Conservation (phyloP, 1,284 basidiomycete species). For the Fistulinella cinereoalba region DNA sequence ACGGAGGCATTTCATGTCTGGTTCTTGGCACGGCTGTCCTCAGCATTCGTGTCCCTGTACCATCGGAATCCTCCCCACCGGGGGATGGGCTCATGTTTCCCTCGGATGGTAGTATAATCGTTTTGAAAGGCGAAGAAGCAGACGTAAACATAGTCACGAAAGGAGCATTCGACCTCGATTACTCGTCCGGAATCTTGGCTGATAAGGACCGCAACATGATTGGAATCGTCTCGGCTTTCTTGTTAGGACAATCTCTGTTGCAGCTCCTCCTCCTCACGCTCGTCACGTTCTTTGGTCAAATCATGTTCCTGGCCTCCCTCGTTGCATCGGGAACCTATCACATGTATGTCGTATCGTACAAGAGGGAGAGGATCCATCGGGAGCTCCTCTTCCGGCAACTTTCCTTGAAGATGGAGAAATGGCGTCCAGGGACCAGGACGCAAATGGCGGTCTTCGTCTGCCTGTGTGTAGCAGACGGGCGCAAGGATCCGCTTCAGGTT, state of each 20-base stretch:
- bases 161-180: conserved; percentile 28
- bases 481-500: not conserved
- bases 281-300: conserved; percentile 29
- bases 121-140: conserved; percentile 27
- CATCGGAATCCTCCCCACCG: conserved; percentile 21
- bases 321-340: conserved; percentile 31
- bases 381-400: conserved; percentile 20
- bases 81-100: conserved; percentile 26
- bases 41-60: conserved; percentile 17
- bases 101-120: conserved; percentile 14
- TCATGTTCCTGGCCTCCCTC: conserved; percentile 24
- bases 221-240: conserved; percentile 20
- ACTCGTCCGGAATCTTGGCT: conserved; percentile 8
- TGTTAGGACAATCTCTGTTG: conserved; percentile 25
- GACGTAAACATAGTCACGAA: conserved; percentile 28
- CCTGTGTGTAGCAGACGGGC: conserved; percentile 13
- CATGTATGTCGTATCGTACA: conserved; percentile 23
- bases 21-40: conserved; percentile 26
- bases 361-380: conserved; percentile 21
- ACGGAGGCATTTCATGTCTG: conserved; percentile 26
- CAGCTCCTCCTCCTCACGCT: conserved; percentile 28
- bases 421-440: conserved; percentile 24
- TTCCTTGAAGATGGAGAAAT: conserved; percentile 10
- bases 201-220: conserved; percentile 13
- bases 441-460: conserved; percentile 31